A percentile compares a stretch with the other conserved stretches of the same genome.
Conservation (phyloP, 495 filamentous ascomycete species). For the Lasiosphaeriaceae sp. region DNA sequence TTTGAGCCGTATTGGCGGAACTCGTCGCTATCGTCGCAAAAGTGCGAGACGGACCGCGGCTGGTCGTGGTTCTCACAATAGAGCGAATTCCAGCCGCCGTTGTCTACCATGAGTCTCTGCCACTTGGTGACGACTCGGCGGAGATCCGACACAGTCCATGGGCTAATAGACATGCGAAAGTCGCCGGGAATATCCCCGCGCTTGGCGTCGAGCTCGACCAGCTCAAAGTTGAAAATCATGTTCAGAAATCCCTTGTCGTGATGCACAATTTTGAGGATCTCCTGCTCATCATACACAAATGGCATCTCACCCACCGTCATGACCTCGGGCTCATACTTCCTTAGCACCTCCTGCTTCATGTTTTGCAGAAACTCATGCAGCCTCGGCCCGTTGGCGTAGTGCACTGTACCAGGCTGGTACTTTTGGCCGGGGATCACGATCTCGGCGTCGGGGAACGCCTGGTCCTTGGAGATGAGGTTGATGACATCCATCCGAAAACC, state of each 20-base stretch:
- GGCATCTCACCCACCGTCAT: slow-evolving; percentile 9
- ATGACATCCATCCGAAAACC: slow-evolving; percentile 68
- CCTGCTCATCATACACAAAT: background rate
- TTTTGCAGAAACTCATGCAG: slow-evolving; percentile 59
- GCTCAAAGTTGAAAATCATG: slow-evolving; percentile 60
- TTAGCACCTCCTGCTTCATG: slow-evolving; percentile 50
- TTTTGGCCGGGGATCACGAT: slow-evolving; percentile 34
- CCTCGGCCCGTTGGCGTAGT: slow-evolving; percentile 58
- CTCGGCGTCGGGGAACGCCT: slow-evolving; percentile 54
- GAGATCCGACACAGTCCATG: slow-evolving; percentile 39
- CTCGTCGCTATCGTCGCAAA: slow-evolving; percentile 43
- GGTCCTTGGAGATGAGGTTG: slow-evolving; percentile 62
- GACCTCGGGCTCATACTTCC: slow-evolving; percentile 48
- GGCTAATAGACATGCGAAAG: slow-evolving; percentile 30
- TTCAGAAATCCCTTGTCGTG: slow-evolving; percentile 1
- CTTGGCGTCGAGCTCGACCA: slow-evolving; percentile 53
- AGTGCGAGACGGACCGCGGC: slow-evolving; percentile 56
- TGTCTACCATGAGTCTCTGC: slow-evolving; percentile 56
- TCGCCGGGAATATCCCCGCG: slow-evolving; percentile 41
- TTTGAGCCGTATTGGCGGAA: slow-evolving; percentile 51
- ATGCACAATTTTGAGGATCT: background rate
- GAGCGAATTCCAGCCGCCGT: slow-evolving; percentile 62
- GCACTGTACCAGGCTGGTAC: slow-evolving; percentile 41
- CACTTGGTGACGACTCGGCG: slow-evolving; percentile 51
- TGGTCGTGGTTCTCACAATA: slow-evolving; percentile 69